A percentile compares a stretch with the other conserved stretches of the same genome.
These are phyloP conservation scores for Hamamelis virginiana DNA, from an alignment of 164 flowering plant genomes.

Conservation along the genomic window DNA sequence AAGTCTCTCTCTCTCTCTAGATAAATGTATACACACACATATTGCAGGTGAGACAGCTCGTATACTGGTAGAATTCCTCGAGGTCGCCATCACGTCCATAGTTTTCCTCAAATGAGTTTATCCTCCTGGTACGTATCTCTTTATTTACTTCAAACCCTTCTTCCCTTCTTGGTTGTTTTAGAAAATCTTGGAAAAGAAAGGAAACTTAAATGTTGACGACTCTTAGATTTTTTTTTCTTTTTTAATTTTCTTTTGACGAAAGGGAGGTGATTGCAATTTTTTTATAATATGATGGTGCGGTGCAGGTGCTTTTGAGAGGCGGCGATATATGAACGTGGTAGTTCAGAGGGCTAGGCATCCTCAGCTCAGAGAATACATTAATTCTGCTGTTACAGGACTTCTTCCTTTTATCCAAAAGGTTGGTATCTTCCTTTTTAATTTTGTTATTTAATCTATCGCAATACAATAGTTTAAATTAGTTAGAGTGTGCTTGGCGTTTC, in stretches of 20 bases:
- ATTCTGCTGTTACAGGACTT: slow-evolving; percentile 60
- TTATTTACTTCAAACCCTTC: not conserved
- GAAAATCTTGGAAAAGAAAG: too few relatives aligned
- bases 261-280: too few relatives aligned
- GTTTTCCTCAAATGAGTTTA: slow-evolving; percentile 84
- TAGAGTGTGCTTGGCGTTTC: too few relatives aligned
- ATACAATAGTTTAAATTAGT: too few relatives aligned
- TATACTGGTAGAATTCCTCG: slow-evolving; percentile 74
- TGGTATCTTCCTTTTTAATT: not conserved
- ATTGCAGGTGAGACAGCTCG: slow-evolving; percentile 46
- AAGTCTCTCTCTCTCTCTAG: too few relatives aligned
- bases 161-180: too few relatives aligned
- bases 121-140: slow-evolving; percentile 59
- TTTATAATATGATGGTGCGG: not conserved
- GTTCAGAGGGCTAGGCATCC: slow-evolving; percentile 86
- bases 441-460: not conserved
- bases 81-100: slow-evolving; percentile 78
- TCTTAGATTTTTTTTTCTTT: too few relatives aligned
- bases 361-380: slow-evolving; percentile 71
- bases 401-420: slow-evolving; percentile 78
- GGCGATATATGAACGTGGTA: slow-evolving; percentile 77
- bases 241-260: too few relatives aligned
- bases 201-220: too few relatives aligned
- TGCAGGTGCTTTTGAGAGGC: slow-evolving; percentile 87
- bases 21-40: too few relatives aligned